Base-by-base conservation (phyloP, 495 filamentous ascomycete genomes). In the Peziza echinospora region DNA sequence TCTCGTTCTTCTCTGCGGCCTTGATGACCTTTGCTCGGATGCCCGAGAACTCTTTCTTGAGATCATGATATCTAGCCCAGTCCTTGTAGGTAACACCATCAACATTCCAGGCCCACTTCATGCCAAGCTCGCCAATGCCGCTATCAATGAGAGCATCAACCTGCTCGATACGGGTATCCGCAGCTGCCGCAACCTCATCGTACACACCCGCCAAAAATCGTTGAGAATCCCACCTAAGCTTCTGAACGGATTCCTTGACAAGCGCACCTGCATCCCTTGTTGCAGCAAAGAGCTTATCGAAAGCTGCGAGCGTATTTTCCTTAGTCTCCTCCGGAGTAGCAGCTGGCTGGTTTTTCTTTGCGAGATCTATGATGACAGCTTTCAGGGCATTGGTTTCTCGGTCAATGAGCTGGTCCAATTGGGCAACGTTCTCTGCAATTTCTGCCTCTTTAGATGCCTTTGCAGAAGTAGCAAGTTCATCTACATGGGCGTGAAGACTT, bases 71-170 rank as follows among this genome's bases (percentile, higher is more conserved):
- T 55, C 81, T 82, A 23, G 73, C 72, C 91, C 91, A 99, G 59
- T 94, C 85, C 55, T 89, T 86, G 67, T 96, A 93, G 5, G 85
- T 86, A 49, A 99, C 74, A 28, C 80, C 80, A 45, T 94, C 87
- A 71, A 83, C 92, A 11, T 43, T 22, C 79, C 82, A 91, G 1
- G 86, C 85, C 86, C 91, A 99, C 49, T 89, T 82, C 73, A 91
- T 86, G 34, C 91, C 91, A 46, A 99, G 82, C 56, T 93, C 87
- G 57, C 93, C 84, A 6, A 99, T 68, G 2, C 85, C 84, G 6
- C 93, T 68, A 51, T 94, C 84, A 19, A 82, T 73, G 47, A 93
- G 84, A 45, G 72, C 70, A 51, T 89, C 82, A 26, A 99, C 70
- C 26, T 91, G 80, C 47, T 73, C 69, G 22, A 96, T 71, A 6